Evolutionary conservation across 73 alveolate species (phyloP).

Genomic region (Paraurostyla sp.): DNA sequence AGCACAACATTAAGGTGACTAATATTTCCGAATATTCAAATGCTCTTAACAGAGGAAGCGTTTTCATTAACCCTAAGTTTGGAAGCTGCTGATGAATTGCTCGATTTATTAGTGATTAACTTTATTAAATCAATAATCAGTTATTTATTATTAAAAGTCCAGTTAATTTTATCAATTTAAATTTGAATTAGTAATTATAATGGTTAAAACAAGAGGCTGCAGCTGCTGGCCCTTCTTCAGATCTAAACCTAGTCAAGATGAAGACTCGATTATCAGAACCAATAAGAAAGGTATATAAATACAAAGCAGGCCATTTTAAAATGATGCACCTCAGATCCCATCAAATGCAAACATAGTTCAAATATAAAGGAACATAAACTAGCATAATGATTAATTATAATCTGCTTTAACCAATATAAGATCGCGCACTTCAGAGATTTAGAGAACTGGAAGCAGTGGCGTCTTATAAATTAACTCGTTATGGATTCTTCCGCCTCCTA

Average conservation of each 20-base stretch:
- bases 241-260: background rate
- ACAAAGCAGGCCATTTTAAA: background rate
- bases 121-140: background rate
- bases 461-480: too few relatives aligned
- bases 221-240: constrained; percentile 50
- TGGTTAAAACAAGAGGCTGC: constrained; percentile 53
- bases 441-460: background rate
- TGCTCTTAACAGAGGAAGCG: constrained; percentile 83
- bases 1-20: constrained; percentile 78
- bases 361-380: background rate
- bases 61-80: constrained; percentile 82
- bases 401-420: background rate
- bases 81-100: constrained; percentile 58
- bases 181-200: constrained; percentile 35
- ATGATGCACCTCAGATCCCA: too few relatives aligned
- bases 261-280: background rate
- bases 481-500: too few relatives aligned
- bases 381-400: background rate
- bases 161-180: background rate
- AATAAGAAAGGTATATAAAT: constrained; percentile 2
- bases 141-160: background rate
- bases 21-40: constrained; percentile 82
- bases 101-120: background rate
- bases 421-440: background rate
- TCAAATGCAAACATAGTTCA: background rate